A percentile compares a stretch with the other conserved stretches of the same genome.
Evolutionary conservation across 805 yeast genomes (phyloP).

Genomic region (Sugiyamaella qingdaonensis): DNA sequence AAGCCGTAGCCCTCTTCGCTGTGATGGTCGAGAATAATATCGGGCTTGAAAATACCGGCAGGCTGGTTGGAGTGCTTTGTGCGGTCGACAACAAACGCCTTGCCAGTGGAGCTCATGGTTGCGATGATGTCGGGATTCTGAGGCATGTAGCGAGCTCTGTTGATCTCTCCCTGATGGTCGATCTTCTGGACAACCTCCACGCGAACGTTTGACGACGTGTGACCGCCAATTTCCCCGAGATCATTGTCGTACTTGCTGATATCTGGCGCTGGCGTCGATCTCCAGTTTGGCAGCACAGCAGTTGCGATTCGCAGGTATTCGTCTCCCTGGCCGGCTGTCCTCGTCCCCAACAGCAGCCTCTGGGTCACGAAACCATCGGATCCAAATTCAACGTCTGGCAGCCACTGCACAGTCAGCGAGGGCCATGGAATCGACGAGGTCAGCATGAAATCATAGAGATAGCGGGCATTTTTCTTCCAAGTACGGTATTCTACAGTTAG

Average conservation of each 20-base stretch:
- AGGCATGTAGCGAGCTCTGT: constrained; percentile 70
- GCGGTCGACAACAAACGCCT: constrained; percentile 66
- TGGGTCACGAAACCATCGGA: constrained; percentile 21
- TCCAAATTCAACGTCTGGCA: constrained; percentile 47
- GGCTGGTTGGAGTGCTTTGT: constrained; percentile 68
- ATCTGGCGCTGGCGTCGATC: constrained; percentile 17
- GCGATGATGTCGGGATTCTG: constrained; percentile 83
- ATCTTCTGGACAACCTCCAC: constrained; percentile 52
- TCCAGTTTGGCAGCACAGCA: constrained; percentile 23
- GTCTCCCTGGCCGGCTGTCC: constrained; percentile 54
- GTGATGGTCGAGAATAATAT: constrained; percentile 45
- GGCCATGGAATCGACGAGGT: constrained; percentile 62
- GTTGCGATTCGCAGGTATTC: constrained; percentile 44
- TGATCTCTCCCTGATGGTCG: constrained; percentile 68
- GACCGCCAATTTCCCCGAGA: constrained; percentile 33
- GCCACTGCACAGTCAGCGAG: constrained; percentile 55
- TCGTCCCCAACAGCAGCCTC: constrained; percentile 58
- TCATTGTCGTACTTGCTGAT: constrained; percentile 37
- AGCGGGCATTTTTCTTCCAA: constrained; percentile 62
- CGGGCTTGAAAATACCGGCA: constrained; percentile 41
- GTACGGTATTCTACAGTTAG: constrained; percentile 37
- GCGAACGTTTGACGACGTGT: constrained; percentile 31
- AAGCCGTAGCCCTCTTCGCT: constrained; percentile 53
- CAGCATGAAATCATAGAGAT: constrained; percentile 49
- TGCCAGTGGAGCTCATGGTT: constrained; percentile 63